These are phyloP conservation scores for Zarea fungicola DNA, from an alignment of 2,329 filamentous ascomycete species.

Conservation along the genomic window DNA sequence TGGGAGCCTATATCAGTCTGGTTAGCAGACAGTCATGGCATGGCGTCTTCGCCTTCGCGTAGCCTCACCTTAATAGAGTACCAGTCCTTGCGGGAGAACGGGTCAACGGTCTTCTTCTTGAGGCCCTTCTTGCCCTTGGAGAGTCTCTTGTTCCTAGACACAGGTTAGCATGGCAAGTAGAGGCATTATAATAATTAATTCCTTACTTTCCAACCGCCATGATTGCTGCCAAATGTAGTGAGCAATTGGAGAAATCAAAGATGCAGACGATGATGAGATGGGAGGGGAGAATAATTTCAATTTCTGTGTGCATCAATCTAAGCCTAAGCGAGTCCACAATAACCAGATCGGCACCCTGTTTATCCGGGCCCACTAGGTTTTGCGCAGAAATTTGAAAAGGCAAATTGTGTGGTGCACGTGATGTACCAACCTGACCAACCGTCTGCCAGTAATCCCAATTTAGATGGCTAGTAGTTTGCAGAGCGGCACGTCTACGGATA, in stretches of 20 bases:
- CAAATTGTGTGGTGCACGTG: slow-evolving; percentile 19
- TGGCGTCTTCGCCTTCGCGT: not conserved
- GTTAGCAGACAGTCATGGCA: slow-evolving; percentile 13
- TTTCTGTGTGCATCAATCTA: slow-evolving; percentile 35
- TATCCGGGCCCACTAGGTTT: slow-evolving; percentile 22
- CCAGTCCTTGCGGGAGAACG: slow-evolving; percentile 99
- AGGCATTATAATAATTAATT: slow-evolving; percentile 16
- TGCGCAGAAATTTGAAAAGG: not conserved
- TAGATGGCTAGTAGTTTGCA: too few species aligned
- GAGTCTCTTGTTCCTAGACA: slow-evolving; percentile 93
- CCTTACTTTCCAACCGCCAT: slow-evolving; percentile 59
- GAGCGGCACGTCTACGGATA: too few species aligned
- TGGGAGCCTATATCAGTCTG: slow-evolving; percentile 63
- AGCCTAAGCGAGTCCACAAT: slow-evolving; percentile 32
- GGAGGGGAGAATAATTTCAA: slow-evolving; percentile 37
- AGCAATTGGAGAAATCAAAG: slow-evolving; percentile 38
- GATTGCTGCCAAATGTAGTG: slow-evolving; percentile 46
- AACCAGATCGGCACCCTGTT: slow-evolving; percentile 24
- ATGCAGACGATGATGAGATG: slow-evolving; percentile 33
- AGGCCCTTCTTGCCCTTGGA: slow-evolving; percentile 99
- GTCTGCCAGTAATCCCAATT: too few species aligned
- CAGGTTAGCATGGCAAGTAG: slow-evolving; percentile 21
- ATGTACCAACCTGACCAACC: too few species aligned
- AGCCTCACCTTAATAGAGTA: slow-evolving; percentile 83
- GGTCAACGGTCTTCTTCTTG: slow-evolving; percentile 98